Evolutionary conservation across 2,329 filamentous ascomycete species (phyloP), one percentile per base, ranked within the genome.

Genomic region (Penicillium nordicum): DNA sequence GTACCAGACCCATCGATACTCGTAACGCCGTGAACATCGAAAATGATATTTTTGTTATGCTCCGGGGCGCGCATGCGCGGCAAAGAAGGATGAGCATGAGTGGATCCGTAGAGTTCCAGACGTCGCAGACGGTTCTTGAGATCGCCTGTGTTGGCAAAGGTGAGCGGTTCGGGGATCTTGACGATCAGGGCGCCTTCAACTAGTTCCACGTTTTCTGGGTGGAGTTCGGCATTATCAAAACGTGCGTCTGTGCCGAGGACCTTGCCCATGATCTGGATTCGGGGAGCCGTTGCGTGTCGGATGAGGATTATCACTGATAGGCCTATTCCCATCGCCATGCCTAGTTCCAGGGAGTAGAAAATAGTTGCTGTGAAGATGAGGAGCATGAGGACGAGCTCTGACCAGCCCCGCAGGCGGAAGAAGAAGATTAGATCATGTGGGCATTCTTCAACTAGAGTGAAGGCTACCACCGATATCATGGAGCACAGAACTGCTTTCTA

Each of bases 11-110:
- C 94, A 70, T 99, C 94, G 66, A 99, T 86, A 29, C 88, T 89
- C 0, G 92, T 96, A 3, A 99, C 94, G n/a, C 94, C 94, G 65
- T 97, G 93, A 8, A 97, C 92, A 71, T 99, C 94, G 68, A 99
- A 97, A 60, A 99, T 92, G 72, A 99, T 82, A 69, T 96, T 97
- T 64, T 86, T 84, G 71, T 97, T 97, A 67, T 90, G 87, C 58
- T 93, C 88, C n/a, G 86, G 83, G 27, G 82, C 79, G 5, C 92
- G 83, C 14, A 96, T 80, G 3, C 89, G 84, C 0, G 94, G 94
- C 18, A 97, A 80, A 0, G 92, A 92, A 0, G 94, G 94, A 67
- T 97, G 94, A 0, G 90, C 91, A 51, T 83, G 80, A 44, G 80
- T 87, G 0, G 91, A 93, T n/a, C 94, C 94, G 68, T 97, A 96